phyloP scores from a whole-genome alignment of 2,329 filamentous ascomycete genomes.

The Chrysoporthe cubensis region DNA sequence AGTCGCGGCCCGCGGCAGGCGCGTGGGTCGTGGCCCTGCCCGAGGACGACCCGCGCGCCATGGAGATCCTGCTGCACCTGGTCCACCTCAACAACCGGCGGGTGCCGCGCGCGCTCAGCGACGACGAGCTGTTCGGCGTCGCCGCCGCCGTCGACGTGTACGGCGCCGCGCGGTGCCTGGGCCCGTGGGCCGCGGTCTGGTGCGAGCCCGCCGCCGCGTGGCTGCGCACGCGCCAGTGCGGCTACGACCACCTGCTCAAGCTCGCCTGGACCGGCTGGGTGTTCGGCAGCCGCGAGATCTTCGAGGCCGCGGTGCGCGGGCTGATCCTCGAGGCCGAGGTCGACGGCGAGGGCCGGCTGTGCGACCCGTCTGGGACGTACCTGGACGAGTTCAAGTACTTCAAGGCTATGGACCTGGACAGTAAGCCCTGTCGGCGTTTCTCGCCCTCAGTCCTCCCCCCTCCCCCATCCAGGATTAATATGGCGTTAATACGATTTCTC shows the following conservation, averaged over 20 bases:
- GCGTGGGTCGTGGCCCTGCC: not conserved
- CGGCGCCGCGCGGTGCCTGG: not conserved
- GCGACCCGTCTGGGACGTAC: not conserved
- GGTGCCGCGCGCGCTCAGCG: not conserved
- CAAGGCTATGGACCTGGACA: not conserved
- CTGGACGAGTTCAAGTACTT: not conserved
- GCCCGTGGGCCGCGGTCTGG: not conserved
- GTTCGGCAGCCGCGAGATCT: not conserved
- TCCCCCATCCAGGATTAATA: not conserved
- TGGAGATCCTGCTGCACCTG: not conserved
- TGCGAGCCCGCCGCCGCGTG: not conserved
- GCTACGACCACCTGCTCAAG: not conserved
- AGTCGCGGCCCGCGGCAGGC: not conserved
- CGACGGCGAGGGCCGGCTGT: not conserved
- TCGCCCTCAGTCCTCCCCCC: not conserved
- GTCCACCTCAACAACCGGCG: not conserved
- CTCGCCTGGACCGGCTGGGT: not conserved
- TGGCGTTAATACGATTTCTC: not conserved
- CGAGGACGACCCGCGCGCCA: not conserved
- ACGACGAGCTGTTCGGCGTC: not conserved
- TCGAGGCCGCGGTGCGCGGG: not conserved
- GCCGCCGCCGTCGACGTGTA: not conserved
- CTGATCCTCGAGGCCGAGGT: not conserved
- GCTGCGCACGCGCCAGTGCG: not conserved
- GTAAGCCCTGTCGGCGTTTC: not conserved